phyloP scores from a whole-genome alignment of 179 eudicot genomes.

The Beta macrorhiza region DNA sequence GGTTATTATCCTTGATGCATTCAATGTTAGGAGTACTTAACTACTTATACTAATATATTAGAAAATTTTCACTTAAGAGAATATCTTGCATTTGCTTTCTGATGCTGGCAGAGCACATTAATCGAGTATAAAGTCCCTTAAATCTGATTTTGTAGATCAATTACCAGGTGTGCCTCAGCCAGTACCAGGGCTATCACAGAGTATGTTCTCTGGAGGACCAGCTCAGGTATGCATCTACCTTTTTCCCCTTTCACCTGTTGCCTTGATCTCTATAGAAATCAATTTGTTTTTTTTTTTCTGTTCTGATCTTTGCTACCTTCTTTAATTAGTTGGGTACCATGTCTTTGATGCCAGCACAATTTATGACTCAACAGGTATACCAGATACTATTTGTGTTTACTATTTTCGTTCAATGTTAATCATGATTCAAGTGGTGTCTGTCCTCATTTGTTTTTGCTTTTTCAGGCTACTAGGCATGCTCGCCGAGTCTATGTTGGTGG shows the following conservation, averaged over 20 bases:
- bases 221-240: slow-evolving; percentile 49
- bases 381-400: neutral
- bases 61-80: slow-evolving; percentile 3
- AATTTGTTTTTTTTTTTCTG: neutral
- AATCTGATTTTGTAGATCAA: slow-evolving; percentile 46
- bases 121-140: slow-evolving; percentile 17
- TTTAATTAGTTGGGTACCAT: slow-evolving; percentile 45
- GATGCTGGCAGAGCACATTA: slow-evolving; percentile 7
- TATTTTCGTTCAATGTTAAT: neutral
- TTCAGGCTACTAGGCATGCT: slow-evolving; percentile 90
- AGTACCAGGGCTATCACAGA: slow-evolving; percentile 58
- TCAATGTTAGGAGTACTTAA: slow-evolving; percentile 20
- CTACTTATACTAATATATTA: neutral
- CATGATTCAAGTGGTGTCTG: slow-evolving; percentile 1
- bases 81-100: slow-evolving; percentile 11
- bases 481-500: slow-evolving; percentile 91
- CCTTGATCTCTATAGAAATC: neutral
- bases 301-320: neutral
- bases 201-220: slow-evolving; percentile 59
- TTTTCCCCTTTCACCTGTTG: neutral
- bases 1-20: slow-evolving; percentile 34
- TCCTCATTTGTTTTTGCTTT: neutral
- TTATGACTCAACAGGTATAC: slow-evolving; percentile 72
- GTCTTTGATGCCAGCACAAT: slow-evolving; percentile 67
- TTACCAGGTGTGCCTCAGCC: slow-evolving; percentile 50